Percentiles rank a stretch among this genome's conserved stretches.
Conservation (phyloP, 179 eudicot genomes). For the Sideroxylon spinosum region DNA sequence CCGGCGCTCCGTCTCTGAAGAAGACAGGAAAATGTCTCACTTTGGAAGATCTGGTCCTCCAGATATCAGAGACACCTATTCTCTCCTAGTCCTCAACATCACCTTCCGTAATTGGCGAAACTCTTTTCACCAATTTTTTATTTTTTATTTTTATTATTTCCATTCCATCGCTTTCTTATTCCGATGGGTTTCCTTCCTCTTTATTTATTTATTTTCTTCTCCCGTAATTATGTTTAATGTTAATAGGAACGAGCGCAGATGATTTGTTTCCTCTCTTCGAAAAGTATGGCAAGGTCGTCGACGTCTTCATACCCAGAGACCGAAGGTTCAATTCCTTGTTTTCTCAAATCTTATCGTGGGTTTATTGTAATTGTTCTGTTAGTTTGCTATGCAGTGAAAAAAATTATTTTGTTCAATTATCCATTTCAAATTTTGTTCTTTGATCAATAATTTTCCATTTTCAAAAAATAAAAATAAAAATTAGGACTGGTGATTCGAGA, state of each 20-base stretch:
- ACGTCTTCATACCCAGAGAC: slow-evolving; percentile 94
- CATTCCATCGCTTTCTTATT: not conserved
- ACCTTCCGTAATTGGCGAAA: slow-evolving; percentile 55
- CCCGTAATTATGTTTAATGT: not conserved
- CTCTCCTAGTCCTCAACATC: slow-evolving; percentile 97
- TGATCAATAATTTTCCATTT: no score
- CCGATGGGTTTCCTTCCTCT: not conserved
- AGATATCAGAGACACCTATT: slow-evolving; percentile 86
- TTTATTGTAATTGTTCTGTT: not conserved
- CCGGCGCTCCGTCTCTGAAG: slow-evolving; percentile 8
- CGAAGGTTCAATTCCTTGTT: slow-evolving; percentile 45
- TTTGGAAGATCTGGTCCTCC: slow-evolving; percentile 97
- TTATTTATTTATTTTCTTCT: no score
- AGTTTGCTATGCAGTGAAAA: not conserved
- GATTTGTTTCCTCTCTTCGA: slow-evolving; percentile 90
- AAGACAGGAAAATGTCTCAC: slow-evolving; percentile 63
- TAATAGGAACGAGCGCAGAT: slow-evolving; percentile 80
- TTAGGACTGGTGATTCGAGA: slow-evolving; percentile 91
- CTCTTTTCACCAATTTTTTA: not conserved
- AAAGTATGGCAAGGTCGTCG: slow-evolving; percentile 90
- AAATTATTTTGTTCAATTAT: no score
- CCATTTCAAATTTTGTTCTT: no score
- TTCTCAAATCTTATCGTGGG: not conserved
- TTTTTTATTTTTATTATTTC: not conserved
- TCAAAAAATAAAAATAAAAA: not conserved